Conservation (phyloP, 768 basidiomycete genomes). For the Calocera cornea region DNA sequence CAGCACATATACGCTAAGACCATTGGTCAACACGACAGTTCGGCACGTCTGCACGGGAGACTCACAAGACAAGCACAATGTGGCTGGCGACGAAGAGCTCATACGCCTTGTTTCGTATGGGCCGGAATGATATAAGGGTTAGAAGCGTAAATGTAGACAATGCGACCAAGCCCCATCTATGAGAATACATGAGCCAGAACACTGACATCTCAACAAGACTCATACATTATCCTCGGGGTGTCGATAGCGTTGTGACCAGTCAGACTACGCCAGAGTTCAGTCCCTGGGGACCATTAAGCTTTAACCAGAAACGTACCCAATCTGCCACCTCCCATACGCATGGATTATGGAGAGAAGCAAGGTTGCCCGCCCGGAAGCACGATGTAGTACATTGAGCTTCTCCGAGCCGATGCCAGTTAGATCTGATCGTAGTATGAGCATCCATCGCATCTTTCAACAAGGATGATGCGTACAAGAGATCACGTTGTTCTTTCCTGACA, state of each 20-base stretch:
- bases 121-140: constrained; percentile 16
- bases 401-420: constrained; percentile 26
- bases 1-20: constrained; percentile 16
- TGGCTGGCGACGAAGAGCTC: constrained; percentile 25
- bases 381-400: constrained; percentile 26
- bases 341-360: constrained; percentile 15
- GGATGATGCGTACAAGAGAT: constrained; percentile 21
- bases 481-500: constrained; percentile 51
- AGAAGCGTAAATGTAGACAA: constrained; percentile 19
- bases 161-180: constrained; percentile 20
- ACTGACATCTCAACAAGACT: neutral
- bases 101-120: constrained; percentile 20
- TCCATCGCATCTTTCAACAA: neutral
- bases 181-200: constrained; percentile 2
- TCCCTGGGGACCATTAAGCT: neutral
- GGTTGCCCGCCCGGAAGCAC: constrained; percentile 19
- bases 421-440: constrained; percentile 10
- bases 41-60: constrained; percentile 7
- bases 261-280: neutral
- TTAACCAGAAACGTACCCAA: constrained; percentile 16
- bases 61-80: constrained; percentile 20
- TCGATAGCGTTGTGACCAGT: neutral
- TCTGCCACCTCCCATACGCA: constrained; percentile 12
- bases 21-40: constrained; percentile 18
- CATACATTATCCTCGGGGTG: neutral